Base-by-base conservation (phyloP, 2,329 filamentous ascomycete species). In the Fusarium humuli region DNA sequence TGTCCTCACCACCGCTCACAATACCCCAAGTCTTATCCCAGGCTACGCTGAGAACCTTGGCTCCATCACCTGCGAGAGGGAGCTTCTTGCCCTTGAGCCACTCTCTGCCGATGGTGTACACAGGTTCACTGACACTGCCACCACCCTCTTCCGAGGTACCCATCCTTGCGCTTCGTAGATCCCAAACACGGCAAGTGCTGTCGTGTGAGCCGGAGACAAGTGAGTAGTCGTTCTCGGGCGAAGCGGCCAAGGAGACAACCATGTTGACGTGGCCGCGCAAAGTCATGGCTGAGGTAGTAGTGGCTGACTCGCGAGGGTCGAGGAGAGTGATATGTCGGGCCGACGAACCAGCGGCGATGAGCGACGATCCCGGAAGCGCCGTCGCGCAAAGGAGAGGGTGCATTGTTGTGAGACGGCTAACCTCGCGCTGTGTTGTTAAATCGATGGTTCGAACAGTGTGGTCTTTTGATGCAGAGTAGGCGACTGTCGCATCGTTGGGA, bases 111-210 rank as follows among this genome's bases (percentile, higher is more conserved):
- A 98, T 91, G 25, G 88, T 79, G 85, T 93, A 89, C 83, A 97
- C 82, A 84, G 90, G 80, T 86, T 95, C 84, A 88, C 93, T 80
- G 81, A 94, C 77, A 85, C 87, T 82, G 78, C 88, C 82, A 76
- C 88, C 83, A 75, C 90, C 83, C 78, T 90, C 87, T 77, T 90
- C 82, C 74, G 88, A 83, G 5, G 84, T 85, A 11, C 84, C 87
- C 20, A 83, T 86, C 78, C 89, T 85, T 56, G 88, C 88, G 75
- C 89, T 91, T 57, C 96, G 87, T 70, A 98, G 86, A 83, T 99
- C 96, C 96, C 96, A 99, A 50, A 99, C 90, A 54, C 94, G 88
- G 76, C 93, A 96, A 2, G 94, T 97, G 34, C 95, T 94, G 79
- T 99, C 96, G 80, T 97, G 93, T 47, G 92, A 92, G n/a, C 89